Conservation (phyloP, 768 basidiomycete species). For the Suillus sp. region DNA sequence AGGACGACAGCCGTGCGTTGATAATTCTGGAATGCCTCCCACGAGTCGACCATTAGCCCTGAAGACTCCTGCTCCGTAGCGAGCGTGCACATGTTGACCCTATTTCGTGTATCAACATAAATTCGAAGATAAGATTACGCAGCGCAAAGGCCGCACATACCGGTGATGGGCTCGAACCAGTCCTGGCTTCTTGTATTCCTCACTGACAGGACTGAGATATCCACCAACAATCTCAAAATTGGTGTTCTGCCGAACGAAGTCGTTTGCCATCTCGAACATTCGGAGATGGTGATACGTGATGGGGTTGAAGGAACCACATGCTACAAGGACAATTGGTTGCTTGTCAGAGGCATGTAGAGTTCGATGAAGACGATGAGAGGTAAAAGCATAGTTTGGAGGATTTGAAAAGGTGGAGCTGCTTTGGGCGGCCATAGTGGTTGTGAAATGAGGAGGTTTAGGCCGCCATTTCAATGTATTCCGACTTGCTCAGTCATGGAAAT, state of each 20-base stretch:
- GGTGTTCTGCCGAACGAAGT: slow-evolving; percentile 90
- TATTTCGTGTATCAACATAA: slow-evolving; percentile 32
- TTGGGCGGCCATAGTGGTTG: slow-evolving; percentile 30
- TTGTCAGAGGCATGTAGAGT: slow-evolving; percentile 63
- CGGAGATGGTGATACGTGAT: slow-evolving; percentile 97
- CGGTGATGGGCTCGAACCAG: slow-evolving; percentile 85
- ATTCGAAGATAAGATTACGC: background rate
- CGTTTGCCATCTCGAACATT: slow-evolving; percentile 99
- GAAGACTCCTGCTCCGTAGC: slow-evolving; percentile 88
- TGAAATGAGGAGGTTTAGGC: slow-evolving; percentile 10
- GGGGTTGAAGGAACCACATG: slow-evolving; percentile 97
- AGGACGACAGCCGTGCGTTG: slow-evolving; percentile 96
- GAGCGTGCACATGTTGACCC: slow-evolving; percentile 85
- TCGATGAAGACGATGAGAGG: slow-evolving; percentile 61
- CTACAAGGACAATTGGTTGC: slow-evolving; percentile 91
- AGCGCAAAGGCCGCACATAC: slow-evolving; percentile 49
- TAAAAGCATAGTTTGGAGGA: slow-evolving; percentile 69
- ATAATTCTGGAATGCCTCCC: slow-evolving; percentile 96
- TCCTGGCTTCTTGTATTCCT: slow-evolving; percentile 96
- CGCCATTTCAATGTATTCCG: background rate
- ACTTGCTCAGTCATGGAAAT: background rate
- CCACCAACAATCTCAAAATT: slow-evolving; percentile 93
- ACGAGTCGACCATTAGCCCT: slow-evolving; percentile 97
- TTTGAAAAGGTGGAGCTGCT: slow-evolving; percentile 49
- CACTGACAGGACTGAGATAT: slow-evolving; percentile 95